These are phyloP conservation scores for Epichloe gansuensis DNA, from an alignment of 2,329 filamentous ascomycete species.

Conservation along the genomic window DNA sequence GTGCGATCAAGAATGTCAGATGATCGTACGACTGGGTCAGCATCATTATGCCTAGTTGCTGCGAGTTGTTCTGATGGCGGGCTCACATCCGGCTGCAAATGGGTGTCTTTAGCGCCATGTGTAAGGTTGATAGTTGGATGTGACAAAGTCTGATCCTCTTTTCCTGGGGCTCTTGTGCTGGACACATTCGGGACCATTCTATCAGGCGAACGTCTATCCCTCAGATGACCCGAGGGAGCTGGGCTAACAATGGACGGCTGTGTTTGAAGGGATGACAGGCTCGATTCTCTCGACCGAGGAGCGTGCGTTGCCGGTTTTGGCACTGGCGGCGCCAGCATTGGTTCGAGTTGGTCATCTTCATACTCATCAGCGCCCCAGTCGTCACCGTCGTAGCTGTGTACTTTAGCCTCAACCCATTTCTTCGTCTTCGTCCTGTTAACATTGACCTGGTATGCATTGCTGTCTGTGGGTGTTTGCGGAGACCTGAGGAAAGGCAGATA, in stretches of 20 bases:
- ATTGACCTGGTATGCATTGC: constrained; percentile 59
- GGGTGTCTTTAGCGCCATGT: background rate
- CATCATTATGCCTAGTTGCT: background rate
- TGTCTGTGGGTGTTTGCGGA: constrained; percentile 19
- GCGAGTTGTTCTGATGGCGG: background rate
- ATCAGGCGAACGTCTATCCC: constrained; percentile 1
- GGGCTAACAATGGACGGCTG: background rate
- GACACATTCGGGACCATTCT: background rate
- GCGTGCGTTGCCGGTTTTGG: background rate
- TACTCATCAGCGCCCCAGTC: constrained; percentile 75
- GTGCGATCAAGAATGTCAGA: constrained; percentile 67
- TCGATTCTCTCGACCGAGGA: constrained; percentile 1
- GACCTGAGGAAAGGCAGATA: constrained; percentile 12
- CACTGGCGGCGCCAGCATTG: constrained; percentile 10
- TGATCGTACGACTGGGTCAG: constrained; percentile 25
- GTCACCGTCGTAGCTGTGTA: constrained; percentile 78
- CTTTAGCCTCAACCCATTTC: constrained; percentile 89
- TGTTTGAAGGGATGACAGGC: constrained; percentile 6
- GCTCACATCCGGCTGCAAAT: background rate
- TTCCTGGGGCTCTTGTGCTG: background rate
- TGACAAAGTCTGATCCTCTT: background rate
- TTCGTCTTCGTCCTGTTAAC: constrained; percentile 81
- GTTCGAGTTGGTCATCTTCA: constrained; percentile 41
- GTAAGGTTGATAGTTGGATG: background rate
- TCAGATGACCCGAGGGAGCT: background rate